These are phyloP conservation scores for Otatea glauca DNA, from an alignment of 176 grass and related monocot species.

Conservation along the genomic window DNA sequence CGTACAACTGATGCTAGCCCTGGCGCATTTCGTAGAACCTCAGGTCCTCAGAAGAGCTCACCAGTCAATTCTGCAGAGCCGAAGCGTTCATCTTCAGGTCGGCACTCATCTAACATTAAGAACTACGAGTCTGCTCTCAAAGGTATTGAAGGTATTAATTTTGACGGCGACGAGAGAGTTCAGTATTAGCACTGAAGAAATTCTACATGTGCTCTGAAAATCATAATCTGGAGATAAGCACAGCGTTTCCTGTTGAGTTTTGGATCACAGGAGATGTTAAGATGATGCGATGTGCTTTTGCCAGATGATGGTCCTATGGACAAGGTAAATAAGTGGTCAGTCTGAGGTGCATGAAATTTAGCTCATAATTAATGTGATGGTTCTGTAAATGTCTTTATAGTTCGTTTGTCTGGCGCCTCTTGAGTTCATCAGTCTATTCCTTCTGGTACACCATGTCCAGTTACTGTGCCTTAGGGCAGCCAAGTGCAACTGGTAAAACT, in stretches of 20 bases:
- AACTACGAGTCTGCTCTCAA: slow-evolving; percentile 83
- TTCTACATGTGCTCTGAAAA: slow-evolving; percentile 51
- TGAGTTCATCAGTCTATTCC: slow-evolving; percentile 32
- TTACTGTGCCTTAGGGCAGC: slow-evolving; percentile 22
- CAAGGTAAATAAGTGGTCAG: slow-evolving; percentile 59
- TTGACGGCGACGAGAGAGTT: slow-evolving; percentile 65
- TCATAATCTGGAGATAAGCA: slow-evolving; percentile 52
- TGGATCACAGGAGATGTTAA: slow-evolving; percentile 51
- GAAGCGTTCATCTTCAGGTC: slow-evolving; percentile 66
- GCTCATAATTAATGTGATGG: slow-evolving; percentile 47
- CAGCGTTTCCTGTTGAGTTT: slow-evolving; percentile 55
- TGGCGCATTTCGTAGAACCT: slow-evolving; percentile 63
- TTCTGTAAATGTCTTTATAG: slow-evolving; percentile 56
- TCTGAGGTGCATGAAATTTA: slow-evolving; percentile 46
- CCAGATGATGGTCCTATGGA: slow-evolving; percentile 41
- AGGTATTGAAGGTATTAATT: slow-evolving; percentile 88
- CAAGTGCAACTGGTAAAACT: slow-evolving; percentile 37
- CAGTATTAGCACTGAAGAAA: slow-evolving; percentile 64
- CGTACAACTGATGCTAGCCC: slow-evolving; percentile 72
- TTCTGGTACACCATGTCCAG: neutral
- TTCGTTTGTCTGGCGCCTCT: neutral
- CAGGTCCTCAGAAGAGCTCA: slow-evolving; percentile 70
- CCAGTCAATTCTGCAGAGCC: slow-evolving; percentile 60
- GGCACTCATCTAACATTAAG: slow-evolving; percentile 65
- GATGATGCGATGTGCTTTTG: slow-evolving; percentile 43